Percentiles rank a stretch among this genome's conserved stretches.
These are phyloP conservation scores for Sonneratia alba DNA, from an alignment of 345 rosid species.

Conservation along the genomic window DNA sequence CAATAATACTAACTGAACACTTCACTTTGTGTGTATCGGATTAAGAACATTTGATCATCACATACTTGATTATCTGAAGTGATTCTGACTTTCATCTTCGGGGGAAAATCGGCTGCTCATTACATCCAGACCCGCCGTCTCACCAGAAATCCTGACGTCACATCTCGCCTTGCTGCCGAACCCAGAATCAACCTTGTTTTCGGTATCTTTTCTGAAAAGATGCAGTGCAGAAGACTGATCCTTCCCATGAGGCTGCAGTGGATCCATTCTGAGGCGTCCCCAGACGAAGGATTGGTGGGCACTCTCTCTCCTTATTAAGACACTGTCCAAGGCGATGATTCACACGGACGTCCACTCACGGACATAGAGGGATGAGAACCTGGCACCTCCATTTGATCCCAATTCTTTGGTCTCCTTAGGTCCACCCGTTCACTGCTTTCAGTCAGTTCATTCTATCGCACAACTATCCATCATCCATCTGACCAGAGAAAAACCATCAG, in stretches of 20 bases:
- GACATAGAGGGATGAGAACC: constrained; percentile 87
- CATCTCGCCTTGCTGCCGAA: constrained; percentile 24
- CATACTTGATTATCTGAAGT: constrained; percentile 27
- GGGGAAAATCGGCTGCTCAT: constrained; percentile 50
- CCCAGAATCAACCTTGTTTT: constrained; percentile 18
- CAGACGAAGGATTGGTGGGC: constrained; percentile 34
- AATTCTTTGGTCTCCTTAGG: constrained; percentile 38
- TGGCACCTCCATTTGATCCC: constrained; percentile 78
- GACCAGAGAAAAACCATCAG: constrained; percentile 12
- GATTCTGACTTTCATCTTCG: constrained; percentile 59
- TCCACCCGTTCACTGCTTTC: constrained; percentile 51
- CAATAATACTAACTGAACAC: background rate
- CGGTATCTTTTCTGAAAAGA: constrained; percentile 66
- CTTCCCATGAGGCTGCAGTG: constrained; percentile 84
- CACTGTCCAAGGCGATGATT: constrained; percentile 59
- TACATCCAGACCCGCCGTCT: constrained; percentile 28
- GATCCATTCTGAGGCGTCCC: constrained; percentile 33
- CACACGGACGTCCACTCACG: constrained; percentile 54
- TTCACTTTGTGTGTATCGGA: background rate
- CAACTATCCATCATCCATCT: constrained; percentile 46
- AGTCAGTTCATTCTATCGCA: no score
- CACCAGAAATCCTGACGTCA: no score
- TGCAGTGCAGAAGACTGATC: constrained; percentile 89
- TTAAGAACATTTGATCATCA: background rate
- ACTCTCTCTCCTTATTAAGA: constrained; percentile 47